These are phyloP conservation scores for Gossypium anomalum DNA, from an alignment of 345 rosid genomes.

Conservation along the genomic window DNA sequence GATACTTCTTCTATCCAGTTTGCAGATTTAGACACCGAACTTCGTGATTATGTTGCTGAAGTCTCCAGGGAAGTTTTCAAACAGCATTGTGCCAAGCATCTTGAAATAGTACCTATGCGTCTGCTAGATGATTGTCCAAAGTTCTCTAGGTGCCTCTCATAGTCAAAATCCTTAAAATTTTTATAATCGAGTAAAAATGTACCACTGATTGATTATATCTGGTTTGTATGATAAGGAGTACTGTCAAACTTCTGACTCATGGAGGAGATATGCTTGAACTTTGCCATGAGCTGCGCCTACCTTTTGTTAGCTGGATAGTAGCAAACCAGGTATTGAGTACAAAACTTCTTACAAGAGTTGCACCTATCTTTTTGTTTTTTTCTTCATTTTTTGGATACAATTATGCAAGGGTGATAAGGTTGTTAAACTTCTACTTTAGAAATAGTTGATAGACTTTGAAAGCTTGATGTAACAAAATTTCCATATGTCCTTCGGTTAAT, in stretches of 20 bases:
- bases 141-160: slow-evolving; percentile 45
- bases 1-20: slow-evolving; percentile 46
- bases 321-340: slow-evolving; percentile 57
- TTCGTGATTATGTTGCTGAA: slow-evolving; percentile 76
- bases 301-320: slow-evolving; percentile 71
- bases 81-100: slow-evolving; percentile 81
- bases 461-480: background rate
- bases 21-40: slow-evolving; percentile 61
- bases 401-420: background rate
- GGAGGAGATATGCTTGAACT: slow-evolving; percentile 96
- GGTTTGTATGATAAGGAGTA: slow-evolving; percentile 48
- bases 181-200: background rate
- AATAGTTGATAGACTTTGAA: background rate
- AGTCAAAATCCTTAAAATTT: background rate
- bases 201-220: slow-evolving; percentile 27
- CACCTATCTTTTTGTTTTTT: slow-evolving; percentile 1
- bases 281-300: slow-evolving; percentile 82
- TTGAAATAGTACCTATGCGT: slow-evolving; percentile 66
- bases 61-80: slow-evolving; percentile 73
- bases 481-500: background rate
- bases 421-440: background rate
- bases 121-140: slow-evolving; percentile 60
- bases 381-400: background rate
- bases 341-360: slow-evolving; percentile 1
- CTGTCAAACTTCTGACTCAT: slow-evolving; percentile 79